phyloP scores from a whole-genome alignment of 805 yeast species.

The Schizosaccharomyces pombe region DNA sequence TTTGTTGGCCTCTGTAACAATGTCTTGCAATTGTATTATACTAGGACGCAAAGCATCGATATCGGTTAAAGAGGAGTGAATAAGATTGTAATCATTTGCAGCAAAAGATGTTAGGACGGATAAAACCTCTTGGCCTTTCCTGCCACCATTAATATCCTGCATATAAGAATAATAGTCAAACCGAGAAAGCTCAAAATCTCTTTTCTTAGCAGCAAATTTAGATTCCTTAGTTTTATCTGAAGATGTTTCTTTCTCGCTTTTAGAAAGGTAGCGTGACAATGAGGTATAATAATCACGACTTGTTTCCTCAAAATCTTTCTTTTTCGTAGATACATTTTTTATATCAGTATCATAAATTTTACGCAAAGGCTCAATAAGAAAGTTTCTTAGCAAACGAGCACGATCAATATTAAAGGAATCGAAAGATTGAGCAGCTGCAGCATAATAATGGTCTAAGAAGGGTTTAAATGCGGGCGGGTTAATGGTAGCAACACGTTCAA shows the following conservation, averaged over 20 bases:
- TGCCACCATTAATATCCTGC: constrained; percentile 21
- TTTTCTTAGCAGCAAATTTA: constrained; percentile 20
- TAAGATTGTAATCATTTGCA: not conserved
- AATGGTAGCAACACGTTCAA: constrained; percentile 16
- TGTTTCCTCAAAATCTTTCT: constrained; percentile 21
- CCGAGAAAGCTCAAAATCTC: constrained; percentile 20
- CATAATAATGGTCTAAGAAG: constrained; percentile 15
- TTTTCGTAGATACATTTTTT: constrained; percentile 12
- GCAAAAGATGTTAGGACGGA: constrained; percentile 18
- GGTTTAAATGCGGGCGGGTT: constrained; percentile 14
- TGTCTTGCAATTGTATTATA: not conserved
- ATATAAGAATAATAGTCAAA: constrained; percentile 21
- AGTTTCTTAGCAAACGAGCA: constrained; percentile 7
- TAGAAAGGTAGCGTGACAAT: constrained; percentile 21
- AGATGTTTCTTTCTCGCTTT: constrained; percentile 15
- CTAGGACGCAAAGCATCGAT: not conserved
- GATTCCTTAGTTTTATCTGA: constrained; percentile 17
- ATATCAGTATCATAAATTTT: constrained; percentile 20
- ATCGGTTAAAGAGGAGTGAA: not conserved
- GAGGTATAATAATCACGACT: constrained; percentile 22
- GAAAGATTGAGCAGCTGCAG: constrained; percentile 8
- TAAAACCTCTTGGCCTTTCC: constrained; percentile 20
- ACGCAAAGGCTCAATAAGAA: constrained; percentile 15
- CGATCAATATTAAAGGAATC: not conserved
- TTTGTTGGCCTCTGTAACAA: constrained; percentile 12